Base-by-base conservation (phyloP, 306 rosid genomes). In the Rosa chinensis region DNA sequence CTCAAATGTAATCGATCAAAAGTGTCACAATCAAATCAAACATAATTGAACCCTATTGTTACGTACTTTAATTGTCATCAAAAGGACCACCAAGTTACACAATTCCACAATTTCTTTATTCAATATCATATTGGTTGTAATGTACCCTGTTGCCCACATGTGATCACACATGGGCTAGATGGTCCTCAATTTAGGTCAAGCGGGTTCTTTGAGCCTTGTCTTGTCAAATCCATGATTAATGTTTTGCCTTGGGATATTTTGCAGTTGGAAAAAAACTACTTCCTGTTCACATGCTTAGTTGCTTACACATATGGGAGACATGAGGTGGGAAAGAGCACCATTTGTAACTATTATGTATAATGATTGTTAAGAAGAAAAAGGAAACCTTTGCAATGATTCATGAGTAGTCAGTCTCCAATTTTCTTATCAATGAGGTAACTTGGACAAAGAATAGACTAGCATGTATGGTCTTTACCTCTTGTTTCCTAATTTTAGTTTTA, bases 131-230 rank as follows among this genome's bases (percentile, higher is more conserved):
- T 4, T 25, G 28, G 14, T 2, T 58, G 6, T 62, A 32, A 63
- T 13, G 68, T 32, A 63, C 42, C 64, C 73, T 79, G 83, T 52
- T 81, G 68, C 87, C 78, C 79, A 89, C 83, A 82, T 68, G 91
- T 78, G 80, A 84, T 92, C 97, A 92, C 97, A 85, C 94, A 84
- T 92, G 97, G 94, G 86, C 82, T 49, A 70, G 40, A 86, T 86
- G 96, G 94, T 89, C 94, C 94, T 92, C 87, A 87, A 74, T 66
- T 84, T n/a, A 48, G 37, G 37, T 56, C 48, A 52, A 5, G 66
- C 21, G 42, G 78, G 74, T 32, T 39, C 76, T 20, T 70, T 64
- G 37, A 50, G 42, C 75, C 20, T 11, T 73, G 82, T 80, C 76
- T 76, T 79, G 89, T 89, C 92, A 87, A 87, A 85, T 85, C 79